Percentiles rank a stretch among this genome's conserved stretches.
Evolutionary conservation across 2,329 filamentous ascomycete genomes (phyloP).

Genomic region (Colletotrichum kahawae): DNA sequence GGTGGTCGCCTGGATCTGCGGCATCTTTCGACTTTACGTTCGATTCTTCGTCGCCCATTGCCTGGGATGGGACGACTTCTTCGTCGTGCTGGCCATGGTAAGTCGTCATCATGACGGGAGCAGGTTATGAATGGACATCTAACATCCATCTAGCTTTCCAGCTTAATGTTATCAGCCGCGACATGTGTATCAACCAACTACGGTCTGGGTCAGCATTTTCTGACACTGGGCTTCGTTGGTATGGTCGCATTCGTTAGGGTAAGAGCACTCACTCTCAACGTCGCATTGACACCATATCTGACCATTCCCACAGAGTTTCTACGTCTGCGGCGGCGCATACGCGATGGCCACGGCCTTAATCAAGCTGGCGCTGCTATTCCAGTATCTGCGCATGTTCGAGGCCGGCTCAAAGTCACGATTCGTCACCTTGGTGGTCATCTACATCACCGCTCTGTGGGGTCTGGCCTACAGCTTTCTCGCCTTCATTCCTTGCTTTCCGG

Average conservation of each 20-base stretch:
- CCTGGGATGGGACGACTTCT: slow-evolving; percentile 24
- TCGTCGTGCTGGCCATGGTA: slow-evolving; percentile 22
- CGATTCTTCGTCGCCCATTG: slow-evolving; percentile 12
- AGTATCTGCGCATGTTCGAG: slow-evolving; percentile 24
- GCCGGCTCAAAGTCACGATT: slow-evolving; percentile 6
- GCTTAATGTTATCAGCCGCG: neutral
- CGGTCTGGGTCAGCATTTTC: neutral
- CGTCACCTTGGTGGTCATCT: slow-evolving; percentile 26
- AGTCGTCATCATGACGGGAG: neutral
- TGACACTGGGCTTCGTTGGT: neutral
- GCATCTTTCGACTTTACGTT: slow-evolving; percentile 22
- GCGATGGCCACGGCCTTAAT: slow-evolving; percentile 24
- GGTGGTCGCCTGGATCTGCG: slow-evolving; percentile 19
- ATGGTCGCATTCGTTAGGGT: slow-evolving; percentile 18
- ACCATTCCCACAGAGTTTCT: slow-evolving; percentile 5
- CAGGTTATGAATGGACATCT: rapidly evolving
- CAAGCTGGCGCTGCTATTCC: slow-evolving; percentile 25
- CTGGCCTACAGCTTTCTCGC: slow-evolving; percentile 32
- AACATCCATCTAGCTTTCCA: neutral
- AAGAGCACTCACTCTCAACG: neutral
- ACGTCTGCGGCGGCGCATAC: slow-evolving; percentile 23
- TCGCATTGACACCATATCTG: neutral
- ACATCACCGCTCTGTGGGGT: slow-evolving; percentile 34
- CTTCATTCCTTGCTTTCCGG: slow-evolving; percentile 36
- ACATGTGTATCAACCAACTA: slow-evolving; percentile 1